phyloP scores from a whole-genome alignment of 108 stramenopile genomes.

The Fragilaria crotonensis region DNA sequence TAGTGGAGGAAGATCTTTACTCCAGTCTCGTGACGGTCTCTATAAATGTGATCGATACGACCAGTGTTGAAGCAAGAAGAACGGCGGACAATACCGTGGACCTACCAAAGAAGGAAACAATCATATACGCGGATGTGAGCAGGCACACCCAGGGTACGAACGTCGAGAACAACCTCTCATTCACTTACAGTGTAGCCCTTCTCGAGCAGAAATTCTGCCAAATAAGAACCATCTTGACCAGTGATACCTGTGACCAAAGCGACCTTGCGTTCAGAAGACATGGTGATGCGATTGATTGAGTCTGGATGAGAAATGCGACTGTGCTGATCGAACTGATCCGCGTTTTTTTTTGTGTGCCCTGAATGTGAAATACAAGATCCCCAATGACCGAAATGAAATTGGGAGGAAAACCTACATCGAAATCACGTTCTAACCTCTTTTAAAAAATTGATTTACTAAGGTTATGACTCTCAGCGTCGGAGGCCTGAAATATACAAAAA shows the following conservation, averaged over 20 bases:
- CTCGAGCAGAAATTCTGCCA: constrained; percentile 87
- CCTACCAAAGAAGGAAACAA: constrained; percentile 26
- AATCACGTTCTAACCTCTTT: too few species aligned
- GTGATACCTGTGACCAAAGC: constrained; percentile 98
- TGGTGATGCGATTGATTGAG: constrained; percentile 9
- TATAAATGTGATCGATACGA: constrained; percentile 98
- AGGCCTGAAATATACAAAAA: too few species aligned
- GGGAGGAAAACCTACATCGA: too few species aligned
- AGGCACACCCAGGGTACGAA: neutral
- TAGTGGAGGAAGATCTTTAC: constrained; percentile 97
- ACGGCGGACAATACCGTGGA: constrained; percentile 97
- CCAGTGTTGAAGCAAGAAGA: constrained; percentile 98
- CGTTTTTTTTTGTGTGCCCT: too few species aligned
- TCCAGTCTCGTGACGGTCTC: constrained; percentile 91
- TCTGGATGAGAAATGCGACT: too few species aligned
- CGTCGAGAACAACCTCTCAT: neutral
- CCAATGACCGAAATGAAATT: too few species aligned
- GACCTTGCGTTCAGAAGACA: constrained; percentile 51
- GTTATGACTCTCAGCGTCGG: too few species aligned
- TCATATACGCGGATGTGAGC: neutral
- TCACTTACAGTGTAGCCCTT: constrained; percentile 90
- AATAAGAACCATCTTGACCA: constrained; percentile 98
- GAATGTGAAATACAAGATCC: too few species aligned
- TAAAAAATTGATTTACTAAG: too few species aligned
- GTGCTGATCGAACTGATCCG: too few species aligned